phyloP scores from a whole-genome alignment of 257 asterid species.

The Salvia hispanica region DNA sequence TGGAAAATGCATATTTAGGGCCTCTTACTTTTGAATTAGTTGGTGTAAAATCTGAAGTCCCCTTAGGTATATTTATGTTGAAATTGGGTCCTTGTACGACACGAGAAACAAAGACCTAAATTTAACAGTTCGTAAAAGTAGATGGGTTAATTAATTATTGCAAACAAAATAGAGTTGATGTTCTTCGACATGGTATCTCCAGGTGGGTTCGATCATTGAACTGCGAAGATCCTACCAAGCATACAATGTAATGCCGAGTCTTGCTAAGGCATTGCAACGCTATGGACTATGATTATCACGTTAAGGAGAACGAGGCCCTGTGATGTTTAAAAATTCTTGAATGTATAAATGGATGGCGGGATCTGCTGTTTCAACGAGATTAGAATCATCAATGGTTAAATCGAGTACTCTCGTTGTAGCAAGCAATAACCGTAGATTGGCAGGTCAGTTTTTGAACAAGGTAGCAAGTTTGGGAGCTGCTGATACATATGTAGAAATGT shows the following conservation, averaged over 20 bases:
- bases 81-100: background rate
- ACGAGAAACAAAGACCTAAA: background rate
- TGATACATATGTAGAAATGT: background rate
- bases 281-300: conserved; percentile 60
- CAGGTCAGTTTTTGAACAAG: background rate
- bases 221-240: conserved; percentile 98
- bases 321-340: background rate
- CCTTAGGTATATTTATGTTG: background rate
- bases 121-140: background rate
- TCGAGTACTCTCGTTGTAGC: background rate
- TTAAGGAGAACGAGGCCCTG: background rate
- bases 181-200: conserved; percentile 21
- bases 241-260: conserved; percentile 96
- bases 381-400: background rate
- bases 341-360: background rate
- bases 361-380: background rate
- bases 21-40: background rate
- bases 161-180: background rate
- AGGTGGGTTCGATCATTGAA: conserved; percentile 97
- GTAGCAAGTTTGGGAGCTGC: background rate
- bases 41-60: background rate
- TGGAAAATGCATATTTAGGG: background rate
- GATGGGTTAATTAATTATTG: background rate
- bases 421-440: background rate
- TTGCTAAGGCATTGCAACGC: conserved; percentile 74